Evolutionary conservation across 164 flowering plant species (phyloP), one percentile per base, ranked within the genome.

Genomic region (Berberis vulgaris): DNA sequence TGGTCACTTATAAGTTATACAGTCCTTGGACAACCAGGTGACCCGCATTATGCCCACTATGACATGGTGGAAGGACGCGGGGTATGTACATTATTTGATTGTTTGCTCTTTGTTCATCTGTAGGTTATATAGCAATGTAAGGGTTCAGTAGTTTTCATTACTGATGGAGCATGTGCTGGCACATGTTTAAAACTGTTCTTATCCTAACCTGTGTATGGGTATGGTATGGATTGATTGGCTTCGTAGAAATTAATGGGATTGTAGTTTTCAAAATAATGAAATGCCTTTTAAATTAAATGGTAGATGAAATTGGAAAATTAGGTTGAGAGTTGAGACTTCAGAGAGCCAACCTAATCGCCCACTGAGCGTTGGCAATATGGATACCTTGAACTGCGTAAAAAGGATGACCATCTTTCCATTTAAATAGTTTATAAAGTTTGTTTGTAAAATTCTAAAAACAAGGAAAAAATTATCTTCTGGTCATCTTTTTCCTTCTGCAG

Each of bases 1-100:
- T 87, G 76, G 87, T 81, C 44, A 79, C 86, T n/a, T 91, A 86
- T 72, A 84, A 84, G n/a, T n/a, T n/a, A n/a, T n/a, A n/a, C n/a
- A 79, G 73, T 84, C 8, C 80, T 89, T 69, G 99, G 99, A 66
- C 78, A 82, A 64, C 73, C 79, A 50, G 80, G 63, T 40, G 96
- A 97, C 53, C 86, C 89, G 44, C 97, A 95, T 69, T 95, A 87
- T 79, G 99, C 94, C 60, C 99, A 95, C 67, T 95, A 95, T 76
- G 99, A 95, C 74, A 68, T 95, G 76, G 96, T 95, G 43, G 97
- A 96, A 75, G 97, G 97, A 68, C 79, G 85, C 41, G 8, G 81
- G 90, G 97, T 91, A 80, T 43, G 82, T 49, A 62, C 43, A 47
- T 50, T n/a, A 61, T 57, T 12, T 39, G 13, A 57, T 58, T 7